Evolutionary conservation across 2,329 filamentous ascomycete species (phyloP), one percentile per base, ranked within the genome.

Genomic region (Chlorencoelia australis): DNA sequence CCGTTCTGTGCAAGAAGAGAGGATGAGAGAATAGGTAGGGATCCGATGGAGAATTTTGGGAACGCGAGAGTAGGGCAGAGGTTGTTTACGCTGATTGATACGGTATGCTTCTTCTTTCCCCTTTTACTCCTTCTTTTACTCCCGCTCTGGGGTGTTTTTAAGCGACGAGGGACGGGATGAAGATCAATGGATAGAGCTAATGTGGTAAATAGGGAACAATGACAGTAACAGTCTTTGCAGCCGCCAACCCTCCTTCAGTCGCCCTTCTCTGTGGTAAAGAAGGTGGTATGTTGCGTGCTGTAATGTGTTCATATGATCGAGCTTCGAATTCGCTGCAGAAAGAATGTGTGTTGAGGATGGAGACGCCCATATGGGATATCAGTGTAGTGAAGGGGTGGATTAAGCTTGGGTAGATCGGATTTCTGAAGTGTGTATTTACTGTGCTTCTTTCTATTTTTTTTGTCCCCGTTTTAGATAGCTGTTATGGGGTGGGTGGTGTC

Each of bases 201-300:
- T 11, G 14, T 14, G 5, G 3, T 21, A 6, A 4, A 21, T 7
- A 41, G 31, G 35, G 35, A 2, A 42, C 31, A 20, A 15, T 44
- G 33, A 54, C 45, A 5, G 55, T 58, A 7, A 55, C 45, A 5
- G 46, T 58, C n/a, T 55, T 59, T 30, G 40, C 47, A n/a, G 52
- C 56, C 2, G 47, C 50, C 34, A 47, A 54, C 19, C 55, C 55
- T 10, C 56, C 56, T 3, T 50, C 51, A 1, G 55, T 57, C 3
- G 55, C 53, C 2, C 35, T 59, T 28, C 38, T 59, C 8, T 51
- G 47, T 21, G 57, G 54, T 5, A 51, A 50, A 13, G 55, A 59
- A 37, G 55, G 55, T 3, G 57, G 56, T 2, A 59, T 58, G 55
- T 22, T 55, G 22, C 47, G 55, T 6, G 48, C 53, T 1, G 45